Evolutionary conservation across 2,329 filamentous ascomycete species (phyloP), one percentile per base, ranked within the genome.

Genomic region (Neocucurbitaria cava): DNA sequence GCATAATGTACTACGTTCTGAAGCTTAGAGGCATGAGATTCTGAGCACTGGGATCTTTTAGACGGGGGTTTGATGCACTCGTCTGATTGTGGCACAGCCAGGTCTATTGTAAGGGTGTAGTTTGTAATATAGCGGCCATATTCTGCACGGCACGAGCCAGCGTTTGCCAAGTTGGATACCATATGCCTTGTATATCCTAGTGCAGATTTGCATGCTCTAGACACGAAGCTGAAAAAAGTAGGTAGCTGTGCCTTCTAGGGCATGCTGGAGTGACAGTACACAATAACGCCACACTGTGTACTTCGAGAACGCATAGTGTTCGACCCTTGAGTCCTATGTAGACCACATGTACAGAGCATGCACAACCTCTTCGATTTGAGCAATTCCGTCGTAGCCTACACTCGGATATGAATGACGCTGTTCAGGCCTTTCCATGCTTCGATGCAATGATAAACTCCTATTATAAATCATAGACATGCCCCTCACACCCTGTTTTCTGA

Each of bases 1-100:
- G 79, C 0, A 46, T 66, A 13, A 38, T 61, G 17, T 75, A 74
- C 46, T 75, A 69, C 46, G 42, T 73, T 33, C 21, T 55, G 8
- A 63, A 39, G 38, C 28, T 69, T 46, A 64, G 62, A 40, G 56
- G 61, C 4, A 24, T 66, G 38, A 56, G 49, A 20, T n/a, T 57
- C 30, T 59, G 39, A 56, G n/a, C 9, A 9, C 7, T 3, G 4
- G 31, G 17, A 4, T 17, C 15, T 5, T 26, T 39, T 33, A 18
- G 20, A 35, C 8, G 42, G 15, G 33, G 9, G 8, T 31, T 31
- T 10, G 4, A 11, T 4, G 1, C 28, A 31, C 3, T 8, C 9
- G 10, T 31, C 11, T 31, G 28, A 15, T 31, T 11, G 9, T 31
- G 9, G 28, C 9, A 31, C 3, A 11, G 28, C 9, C 28, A 11